Base-by-base conservation (phyloP, 371 early-diverging fungal species). In the Haplosporangium sp. region DNA sequence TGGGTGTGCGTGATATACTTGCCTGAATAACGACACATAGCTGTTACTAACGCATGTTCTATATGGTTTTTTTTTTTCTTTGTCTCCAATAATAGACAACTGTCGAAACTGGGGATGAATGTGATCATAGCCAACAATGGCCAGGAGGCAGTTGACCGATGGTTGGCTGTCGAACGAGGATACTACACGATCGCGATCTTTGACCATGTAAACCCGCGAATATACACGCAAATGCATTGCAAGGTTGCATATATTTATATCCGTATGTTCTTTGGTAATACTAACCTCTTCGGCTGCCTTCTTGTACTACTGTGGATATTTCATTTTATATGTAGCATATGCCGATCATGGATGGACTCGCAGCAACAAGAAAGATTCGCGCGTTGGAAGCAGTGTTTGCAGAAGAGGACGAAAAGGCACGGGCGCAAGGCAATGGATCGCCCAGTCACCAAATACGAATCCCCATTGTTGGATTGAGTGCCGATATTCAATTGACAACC, bases 381-480 rank as follows among this genome's bases (percentile, higher is more conserved):
- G 53, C 75, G 8, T 46, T 81, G 5, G 86, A 86, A 62, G 66
- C 48, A 12, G 56, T 63, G 37, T 55, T 56, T 2, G 41, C 18
- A 1, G 73, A 71, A 13, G 21, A 58, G 46, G 71, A 64, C n/a
- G n/a, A n/a, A n/a, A n/a, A n/a, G n/a, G n/a, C n/a, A 43, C 45
- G 10, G 21, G 67, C 73, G 8, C 67, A 38, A 20, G 67, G 66
- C 10, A 64, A n/a, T 45, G 37, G 20, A 38, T 8, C 18, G 29
- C 6, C 13, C 1, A 13, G 23, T n/a, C 20, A 10, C 20, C 45
- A 10, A 1, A 14, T 16, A 11, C 58, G 86, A 48, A 67, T 89
- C n/a, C 87, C 89, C 0, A 89, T 89, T 68, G 81, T 89, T 46
- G 89, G 87, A 11, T 56, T 89, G 52, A 87, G 86, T 21, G 89